A percentile compares a stretch with the other conserved stretches of the same genome.
Conservation (phyloP, 2,329 filamentous ascomycete species). For the Phoma sp. region DNA sequence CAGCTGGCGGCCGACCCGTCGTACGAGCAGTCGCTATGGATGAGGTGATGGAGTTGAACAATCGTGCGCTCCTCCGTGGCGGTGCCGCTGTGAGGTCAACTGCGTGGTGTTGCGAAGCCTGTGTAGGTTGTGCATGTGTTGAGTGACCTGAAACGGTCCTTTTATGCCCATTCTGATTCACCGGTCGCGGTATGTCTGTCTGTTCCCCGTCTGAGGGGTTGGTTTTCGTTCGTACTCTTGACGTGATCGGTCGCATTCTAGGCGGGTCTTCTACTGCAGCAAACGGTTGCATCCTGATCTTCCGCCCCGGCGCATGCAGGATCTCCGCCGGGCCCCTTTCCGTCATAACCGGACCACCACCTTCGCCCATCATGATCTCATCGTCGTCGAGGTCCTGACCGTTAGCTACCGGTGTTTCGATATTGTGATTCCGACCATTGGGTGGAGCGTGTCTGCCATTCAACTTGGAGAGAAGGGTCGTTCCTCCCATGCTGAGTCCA, state of each 20-base stretch:
- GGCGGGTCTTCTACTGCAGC: constrained; percentile 44
- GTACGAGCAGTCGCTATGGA: constrained; percentile 66
- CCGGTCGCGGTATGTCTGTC: constrained; percentile 44
- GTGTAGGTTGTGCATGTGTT: constrained; percentile 41
- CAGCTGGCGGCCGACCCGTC: constrained; percentile 66
- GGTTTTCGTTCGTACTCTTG: constrained; percentile 48
- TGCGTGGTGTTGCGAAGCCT: constrained; percentile 29
- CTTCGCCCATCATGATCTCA: constrained; percentile 52
- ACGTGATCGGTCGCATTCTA: constrained; percentile 48
- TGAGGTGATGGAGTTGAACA: constrained; percentile 58
- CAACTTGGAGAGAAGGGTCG: constrained; percentile 49
- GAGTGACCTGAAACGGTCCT: constrained; percentile 88
- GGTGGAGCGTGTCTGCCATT: constrained; percentile 50
- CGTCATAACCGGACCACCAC: constrained; percentile 40
- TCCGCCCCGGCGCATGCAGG: constrained; percentile 56
- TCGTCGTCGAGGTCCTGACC: constrained; percentile 49
- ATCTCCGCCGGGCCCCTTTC: constrained; percentile 47
- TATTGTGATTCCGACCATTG: constrained; percentile 37
- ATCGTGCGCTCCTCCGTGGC: constrained; percentile 52
- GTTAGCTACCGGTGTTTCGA: constrained; percentile 57
- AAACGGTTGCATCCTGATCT: constrained; percentile 45
- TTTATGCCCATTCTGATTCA: constrained; percentile 70
- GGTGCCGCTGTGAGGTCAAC: constrained; percentile 52
- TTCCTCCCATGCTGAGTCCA: constrained; percentile 45
- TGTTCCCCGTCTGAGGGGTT: constrained; percentile 48